phyloP scores from a whole-genome alignment of 2,329 filamentous ascomycete species.

The Cercospora beticola region DNA sequence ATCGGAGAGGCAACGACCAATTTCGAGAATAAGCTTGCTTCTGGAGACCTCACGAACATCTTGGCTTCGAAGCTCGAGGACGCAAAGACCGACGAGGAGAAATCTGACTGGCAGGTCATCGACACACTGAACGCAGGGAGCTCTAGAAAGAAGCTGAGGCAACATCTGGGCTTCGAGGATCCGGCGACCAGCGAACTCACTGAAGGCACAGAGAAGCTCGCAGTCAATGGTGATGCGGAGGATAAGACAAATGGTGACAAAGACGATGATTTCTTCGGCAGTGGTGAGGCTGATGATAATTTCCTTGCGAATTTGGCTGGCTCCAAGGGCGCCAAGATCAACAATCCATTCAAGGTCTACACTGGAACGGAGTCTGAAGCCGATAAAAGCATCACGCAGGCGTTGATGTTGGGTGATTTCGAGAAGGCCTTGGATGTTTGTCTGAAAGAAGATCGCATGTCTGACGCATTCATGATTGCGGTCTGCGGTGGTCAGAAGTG shows the following conservation, averaged over 20 bases:
- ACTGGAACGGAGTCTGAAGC: slow-evolving; percentile 78
- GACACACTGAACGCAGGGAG: slow-evolving; percentile 82
- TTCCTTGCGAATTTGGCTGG: slow-evolving; percentile 83
- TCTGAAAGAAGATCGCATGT: slow-evolving; percentile 82
- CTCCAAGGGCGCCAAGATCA: slow-evolving; percentile 87
- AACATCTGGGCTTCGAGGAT: slow-evolving; percentile 84
- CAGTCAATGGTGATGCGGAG: slow-evolving; percentile 55
- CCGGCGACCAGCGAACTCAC: slow-evolving; percentile 49
- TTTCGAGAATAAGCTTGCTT: slow-evolving; percentile 79
- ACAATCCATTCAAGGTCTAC: slow-evolving; percentile 90
- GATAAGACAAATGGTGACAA: slow-evolving; percentile 30
- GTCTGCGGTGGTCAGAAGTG: slow-evolving; percentile 93
- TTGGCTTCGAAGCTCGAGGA: slow-evolving; percentile 75
- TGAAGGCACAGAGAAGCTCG: slow-evolving; percentile 42
- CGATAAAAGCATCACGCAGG: slow-evolving; percentile 82
- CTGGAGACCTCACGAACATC: slow-evolving; percentile 73
- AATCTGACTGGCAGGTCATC: slow-evolving; percentile 93
- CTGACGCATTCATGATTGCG: slow-evolving; percentile 96
- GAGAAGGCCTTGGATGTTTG: slow-evolving; percentile 86
- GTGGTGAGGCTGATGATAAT: slow-evolving; percentile 69
- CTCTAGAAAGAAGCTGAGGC: slow-evolving; percentile 79
- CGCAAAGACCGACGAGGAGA: slow-evolving; percentile 84
- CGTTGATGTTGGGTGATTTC: slow-evolving; percentile 87
- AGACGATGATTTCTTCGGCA: slow-evolving; percentile 69
- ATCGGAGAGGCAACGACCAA: slow-evolving; percentile 81